phyloP scores from a whole-genome alignment of 331 rosid species.

The Spiraea crenata region DNA sequence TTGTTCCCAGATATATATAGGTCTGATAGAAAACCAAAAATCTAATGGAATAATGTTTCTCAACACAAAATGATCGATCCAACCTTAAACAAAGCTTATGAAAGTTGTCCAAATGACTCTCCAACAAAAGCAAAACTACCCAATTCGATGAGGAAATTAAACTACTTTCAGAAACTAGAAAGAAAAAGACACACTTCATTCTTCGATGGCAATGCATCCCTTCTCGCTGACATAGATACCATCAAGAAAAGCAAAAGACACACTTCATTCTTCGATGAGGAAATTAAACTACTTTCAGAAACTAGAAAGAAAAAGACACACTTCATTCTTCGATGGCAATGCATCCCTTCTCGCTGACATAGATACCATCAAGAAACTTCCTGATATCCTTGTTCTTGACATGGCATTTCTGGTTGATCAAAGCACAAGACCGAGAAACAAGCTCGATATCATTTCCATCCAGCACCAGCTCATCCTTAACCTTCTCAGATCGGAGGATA shows the following conservation, averaged over 20 bases:
- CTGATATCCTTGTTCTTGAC: slow-evolving; percentile 88
- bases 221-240: too few relatives aligned
- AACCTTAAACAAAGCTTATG: too few relatives aligned
- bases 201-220: too few relatives aligned
- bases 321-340: slow-evolving; percentile 43
- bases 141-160: too few relatives aligned
- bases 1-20: background rate
- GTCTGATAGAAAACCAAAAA: too few relatives aligned
- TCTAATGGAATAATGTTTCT: too few relatives aligned
- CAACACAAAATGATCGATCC: too few relatives aligned
- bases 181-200: too few relatives aligned
- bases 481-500: slow-evolving; percentile 65
- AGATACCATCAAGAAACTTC: slow-evolving; percentile 92
- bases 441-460: slow-evolving; percentile 84
- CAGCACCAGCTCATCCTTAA: slow-evolving; percentile 67
- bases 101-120: background rate
- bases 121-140: background rate
- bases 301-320: background rate
- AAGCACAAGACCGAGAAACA: slow-evolving; percentile 67
- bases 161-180: too few relatives aligned
- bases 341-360: slow-evolving; percentile 77
- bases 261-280: too few relatives aligned
- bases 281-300: slow-evolving; percentile 10
- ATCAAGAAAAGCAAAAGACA: too few relatives aligned
- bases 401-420: slow-evolving; percentile 85